phyloP scores from a whole-genome alignment of 305 asterid genomes.

The Euphrasia arctica region DNA sequence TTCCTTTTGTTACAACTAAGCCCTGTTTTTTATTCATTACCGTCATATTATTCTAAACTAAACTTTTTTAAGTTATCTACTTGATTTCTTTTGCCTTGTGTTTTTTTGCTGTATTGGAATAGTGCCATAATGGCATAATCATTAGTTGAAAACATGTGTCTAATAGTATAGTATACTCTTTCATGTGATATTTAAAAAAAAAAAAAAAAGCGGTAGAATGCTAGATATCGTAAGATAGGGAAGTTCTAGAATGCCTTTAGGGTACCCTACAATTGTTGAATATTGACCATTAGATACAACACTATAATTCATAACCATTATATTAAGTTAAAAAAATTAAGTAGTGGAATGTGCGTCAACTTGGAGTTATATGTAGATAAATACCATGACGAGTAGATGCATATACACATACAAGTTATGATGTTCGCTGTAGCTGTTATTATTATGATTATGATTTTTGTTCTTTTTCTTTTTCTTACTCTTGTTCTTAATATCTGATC shows the following conservation, averaged over 20 bases:
- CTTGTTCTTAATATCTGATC: neutral
- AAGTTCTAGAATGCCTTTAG: too few species aligned
- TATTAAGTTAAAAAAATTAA: too few species aligned
- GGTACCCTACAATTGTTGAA: too few species aligned
- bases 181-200: neutral
- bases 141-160: constrained; percentile 2
- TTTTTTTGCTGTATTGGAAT: constrained; percentile 3
- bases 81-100: constrained; percentile 4
- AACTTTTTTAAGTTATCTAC: neutral
- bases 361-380: too few species aligned
- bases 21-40: neutral
- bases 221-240: neutral
- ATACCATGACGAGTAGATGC: neutral
- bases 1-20: neutral
- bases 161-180: constrained; percentile 6
- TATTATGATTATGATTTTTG: neutral
- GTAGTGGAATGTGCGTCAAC: too few species aligned
- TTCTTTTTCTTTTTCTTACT: constrained; percentile 3
- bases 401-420: neutral
- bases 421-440: neutral
- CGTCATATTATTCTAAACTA: neutral
- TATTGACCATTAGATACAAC: too few species aligned
- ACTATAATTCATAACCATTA: too few species aligned
- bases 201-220: neutral
- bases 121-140: neutral